Percentiles rank a stretch among this genome's conserved stretches.
phyloP scores from a whole-genome alignment of 768 basidiomycete genomes.

The Lactarius hatsudake region DNA sequence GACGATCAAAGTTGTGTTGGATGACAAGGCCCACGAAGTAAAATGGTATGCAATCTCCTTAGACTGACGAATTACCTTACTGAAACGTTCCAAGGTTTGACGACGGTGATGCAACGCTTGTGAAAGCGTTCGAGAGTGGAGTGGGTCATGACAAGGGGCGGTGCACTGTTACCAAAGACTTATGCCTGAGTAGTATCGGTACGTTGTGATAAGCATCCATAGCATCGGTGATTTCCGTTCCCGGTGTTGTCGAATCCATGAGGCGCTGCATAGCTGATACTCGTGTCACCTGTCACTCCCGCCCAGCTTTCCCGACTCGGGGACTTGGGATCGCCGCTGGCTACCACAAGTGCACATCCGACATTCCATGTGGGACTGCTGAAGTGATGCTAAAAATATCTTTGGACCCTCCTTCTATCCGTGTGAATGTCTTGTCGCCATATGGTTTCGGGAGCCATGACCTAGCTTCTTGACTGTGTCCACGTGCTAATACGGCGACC shows the following conservation, averaged over 20 bases:
- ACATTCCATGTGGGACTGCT: not conserved
- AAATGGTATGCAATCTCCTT: slow-evolving; percentile 61
- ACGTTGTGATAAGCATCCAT: slow-evolving; percentile 47
- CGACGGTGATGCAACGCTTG: slow-evolving; percentile 73
- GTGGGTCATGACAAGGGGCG: slow-evolving; percentile 76
- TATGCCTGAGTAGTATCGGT: slow-evolving; percentile 67
- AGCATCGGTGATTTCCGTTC: not conserved
- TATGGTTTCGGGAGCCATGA: not conserved
- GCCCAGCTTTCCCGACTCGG: not conserved
- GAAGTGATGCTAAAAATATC: not conserved
- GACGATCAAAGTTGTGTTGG: slow-evolving; percentile 81
- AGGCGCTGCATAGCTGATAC: not conserved
- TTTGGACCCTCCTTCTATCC: not conserved
- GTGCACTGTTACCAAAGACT: slow-evolving; percentile 66
- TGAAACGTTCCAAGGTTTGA: slow-evolving; percentile 58
- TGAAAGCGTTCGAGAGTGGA: slow-evolving; percentile 69
- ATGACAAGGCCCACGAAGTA: slow-evolving; percentile 72
- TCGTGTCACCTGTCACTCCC: not conserved
- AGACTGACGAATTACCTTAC: not conserved
- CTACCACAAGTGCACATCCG: not conserved
- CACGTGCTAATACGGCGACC: not conserved
- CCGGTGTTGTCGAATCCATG: not conserved
- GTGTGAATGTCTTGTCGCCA: not conserved
- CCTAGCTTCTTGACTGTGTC: not conserved
- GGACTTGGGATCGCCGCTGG: not conserved